Percentiles rank a stretch among this genome's conserved stretches.
These are phyloP conservation scores for Musa itinerans DNA, from an alignment of 176 grass and related monocot genomes.

Conservation along the genomic window DNA sequence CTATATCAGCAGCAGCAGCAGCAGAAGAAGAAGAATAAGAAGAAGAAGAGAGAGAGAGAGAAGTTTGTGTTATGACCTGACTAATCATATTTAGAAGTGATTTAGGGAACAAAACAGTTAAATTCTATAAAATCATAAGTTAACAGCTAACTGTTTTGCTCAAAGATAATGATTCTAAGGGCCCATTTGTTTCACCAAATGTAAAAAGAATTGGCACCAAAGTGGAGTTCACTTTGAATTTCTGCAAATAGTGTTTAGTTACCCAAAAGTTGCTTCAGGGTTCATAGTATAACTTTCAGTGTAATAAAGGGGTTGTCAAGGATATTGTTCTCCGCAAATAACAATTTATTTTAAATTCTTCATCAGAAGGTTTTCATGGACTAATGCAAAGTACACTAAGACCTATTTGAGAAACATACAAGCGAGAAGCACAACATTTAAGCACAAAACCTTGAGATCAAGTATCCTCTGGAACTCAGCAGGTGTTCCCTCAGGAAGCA, in stretches of 20 bases:
- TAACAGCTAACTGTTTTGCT: not conserved
- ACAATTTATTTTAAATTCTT: not conserved
- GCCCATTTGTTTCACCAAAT: not conserved
- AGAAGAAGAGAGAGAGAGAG: no score
- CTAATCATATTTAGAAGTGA: no score
- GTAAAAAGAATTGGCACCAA: not conserved
- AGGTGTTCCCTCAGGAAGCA: constrained; percentile 84
- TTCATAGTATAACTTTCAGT: not conserved
- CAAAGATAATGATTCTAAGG: not conserved
- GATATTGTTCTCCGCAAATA: not conserved
- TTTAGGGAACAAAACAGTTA: no score
- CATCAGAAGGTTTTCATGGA: not conserved
- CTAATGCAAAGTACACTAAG: not conserved
- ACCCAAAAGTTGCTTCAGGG: not conserved
- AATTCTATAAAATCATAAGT: no score
- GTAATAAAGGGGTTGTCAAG: not conserved
- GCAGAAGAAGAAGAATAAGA: no score
- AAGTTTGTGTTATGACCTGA: no score
- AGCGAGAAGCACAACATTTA: not conserved
- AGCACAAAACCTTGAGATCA: constrained; percentile 71
- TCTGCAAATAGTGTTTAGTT: not conserved
- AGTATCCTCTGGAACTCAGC: constrained; percentile 93
- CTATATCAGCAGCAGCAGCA: no score
- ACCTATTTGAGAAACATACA: not conserved
- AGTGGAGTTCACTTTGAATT: not conserved